Conservation (phyloP, 2,329 filamentous ascomycete species). For the Phaeosphaeriaceae sp. region DNA sequence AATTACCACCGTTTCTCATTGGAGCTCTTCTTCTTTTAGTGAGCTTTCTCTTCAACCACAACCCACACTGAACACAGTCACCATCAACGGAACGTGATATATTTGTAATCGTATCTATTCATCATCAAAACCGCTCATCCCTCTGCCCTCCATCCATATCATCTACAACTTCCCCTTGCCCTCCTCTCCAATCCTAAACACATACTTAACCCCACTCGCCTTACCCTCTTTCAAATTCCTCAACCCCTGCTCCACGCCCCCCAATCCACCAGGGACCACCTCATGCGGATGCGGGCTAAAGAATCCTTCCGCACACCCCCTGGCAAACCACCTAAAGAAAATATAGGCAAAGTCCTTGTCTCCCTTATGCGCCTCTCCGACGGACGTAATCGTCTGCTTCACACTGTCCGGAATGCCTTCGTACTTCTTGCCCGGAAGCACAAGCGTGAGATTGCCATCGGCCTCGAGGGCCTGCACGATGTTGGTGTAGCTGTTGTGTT, state of each 20-base stretch:
- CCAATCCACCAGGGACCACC: constrained; percentile 62
- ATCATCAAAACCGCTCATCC: too few species aligned
- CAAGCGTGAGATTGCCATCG: constrained; percentile 44
- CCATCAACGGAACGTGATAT: too few species aligned
- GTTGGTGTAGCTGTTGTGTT: constrained; percentile 55
- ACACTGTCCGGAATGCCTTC: constrained; percentile 51
- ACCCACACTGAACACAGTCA: too few species aligned
- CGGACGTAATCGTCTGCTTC: constrained; percentile 48
- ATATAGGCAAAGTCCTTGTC: constrained; percentile 54
- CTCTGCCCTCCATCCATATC: too few species aligned
- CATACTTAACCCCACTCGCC: constrained; percentile 70
- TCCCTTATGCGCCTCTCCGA: constrained; percentile 36
- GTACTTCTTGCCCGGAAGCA: constrained; percentile 55
- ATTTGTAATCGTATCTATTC: too few species aligned
- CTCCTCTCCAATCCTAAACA: constrained; percentile 61
- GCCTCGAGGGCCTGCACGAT: constrained; percentile 48
- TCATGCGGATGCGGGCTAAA: constrained; percentile 60
- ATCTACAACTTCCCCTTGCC: constrained; percentile 18
- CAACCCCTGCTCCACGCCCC: constrained; percentile 61
- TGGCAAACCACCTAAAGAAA: constrained; percentile 54
- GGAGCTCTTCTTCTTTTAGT: too few species aligned
- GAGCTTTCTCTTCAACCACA: too few species aligned
- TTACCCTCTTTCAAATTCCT: constrained; percentile 65
- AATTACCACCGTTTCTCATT: too few species aligned
- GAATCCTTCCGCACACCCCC: constrained; percentile 59